These are phyloP conservation scores for Globisporangium megalacanthum DNA, from an alignment of 352 stramenopile species.

Conservation along the genomic window DNA sequence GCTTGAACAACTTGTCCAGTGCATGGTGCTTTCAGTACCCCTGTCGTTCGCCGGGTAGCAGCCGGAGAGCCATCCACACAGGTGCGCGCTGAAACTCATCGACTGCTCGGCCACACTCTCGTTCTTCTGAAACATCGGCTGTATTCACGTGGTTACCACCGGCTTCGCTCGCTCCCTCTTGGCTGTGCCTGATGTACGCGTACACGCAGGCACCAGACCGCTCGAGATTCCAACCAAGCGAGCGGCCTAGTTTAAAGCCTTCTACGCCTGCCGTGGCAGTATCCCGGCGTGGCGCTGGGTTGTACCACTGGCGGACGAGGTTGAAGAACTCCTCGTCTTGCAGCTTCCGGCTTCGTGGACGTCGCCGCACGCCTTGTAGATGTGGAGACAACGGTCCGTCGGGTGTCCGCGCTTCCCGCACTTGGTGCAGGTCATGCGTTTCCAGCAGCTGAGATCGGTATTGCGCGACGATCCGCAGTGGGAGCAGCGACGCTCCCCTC, in stretches of 20 bases:
- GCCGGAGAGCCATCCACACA: slow-evolving; percentile 3
- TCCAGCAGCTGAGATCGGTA: slow-evolving; percentile 11
- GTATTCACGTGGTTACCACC: not conserved
- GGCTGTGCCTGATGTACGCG: slow-evolving; percentile 3
- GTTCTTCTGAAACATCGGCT: not conserved
- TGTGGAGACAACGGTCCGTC: slow-evolving; percentile 10
- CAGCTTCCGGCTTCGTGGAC: slow-evolving; percentile 6
- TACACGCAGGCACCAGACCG: slow-evolving; percentile 11
- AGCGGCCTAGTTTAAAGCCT: slow-evolving; percentile 21
- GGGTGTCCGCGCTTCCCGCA: slow-evolving; percentile 10
- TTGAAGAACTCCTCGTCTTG: slow-evolving; percentile 17
- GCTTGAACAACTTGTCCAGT: slow-evolving; percentile 15
- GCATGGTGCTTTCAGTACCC: slow-evolving; percentile 19
- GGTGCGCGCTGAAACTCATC: not conserved
- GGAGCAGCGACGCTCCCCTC: not conserved
- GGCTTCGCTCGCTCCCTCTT: not conserved
- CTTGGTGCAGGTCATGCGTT: slow-evolving; percentile 9
- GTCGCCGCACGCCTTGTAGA: slow-evolving; percentile 14
- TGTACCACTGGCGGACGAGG: slow-evolving; percentile 12
- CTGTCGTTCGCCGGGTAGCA: slow-evolving; percentile 14
- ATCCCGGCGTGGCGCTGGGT: slow-evolving; percentile 11
- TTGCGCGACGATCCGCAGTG: slow-evolving; percentile 7
- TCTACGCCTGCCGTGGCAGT: slow-evolving; percentile 5
- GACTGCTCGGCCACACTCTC: too few relatives aligned
- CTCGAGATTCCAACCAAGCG: slow-evolving; percentile 14